Percentiles rank a stretch among this genome's conserved stretches.
These are phyloP conservation scores for Hypoxylon sp. DNA, from an alignment of 2,329 filamentous ascomycete species.

Conservation along the genomic window DNA sequence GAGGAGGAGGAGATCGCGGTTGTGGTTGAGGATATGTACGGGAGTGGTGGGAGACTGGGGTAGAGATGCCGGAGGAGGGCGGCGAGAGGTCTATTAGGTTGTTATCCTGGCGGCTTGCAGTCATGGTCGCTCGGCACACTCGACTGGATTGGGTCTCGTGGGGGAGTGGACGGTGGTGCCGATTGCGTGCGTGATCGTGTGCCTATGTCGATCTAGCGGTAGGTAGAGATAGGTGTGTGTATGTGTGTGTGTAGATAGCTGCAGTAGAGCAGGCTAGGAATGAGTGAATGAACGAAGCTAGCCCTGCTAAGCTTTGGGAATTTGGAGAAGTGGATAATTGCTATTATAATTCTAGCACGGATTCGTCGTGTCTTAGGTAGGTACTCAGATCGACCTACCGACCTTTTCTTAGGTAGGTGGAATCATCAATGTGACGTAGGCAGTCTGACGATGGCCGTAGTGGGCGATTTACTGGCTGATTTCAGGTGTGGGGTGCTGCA, in stretches of 20 bases:
- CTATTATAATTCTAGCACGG: conserved; percentile 7
- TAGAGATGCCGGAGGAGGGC: conserved; percentile 48
- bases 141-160: conserved; percentile 8
- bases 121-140: conserved; percentile 39
- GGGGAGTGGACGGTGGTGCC: conserved; percentile 5
- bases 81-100: conserved; percentile 54
- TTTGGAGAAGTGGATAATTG: conserved; percentile 32
- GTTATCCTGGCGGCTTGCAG: conserved; percentile 44
- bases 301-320: conserved; percentile 8
- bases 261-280: not conserved
- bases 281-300: not conserved
- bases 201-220: conserved; percentile 31
- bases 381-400: conserved; percentile 20
- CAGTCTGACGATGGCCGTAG: conserved; percentile 23
- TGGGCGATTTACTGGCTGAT: conserved; percentile 5
- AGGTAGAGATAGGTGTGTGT: not conserved
- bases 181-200: conserved; percentile 35
- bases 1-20: conserved; percentile 37
- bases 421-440: conserved; percentile 43
- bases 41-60: conserved; percentile 41
- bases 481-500: conserved; percentile 13
- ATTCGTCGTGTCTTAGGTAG: conserved; percentile 22
- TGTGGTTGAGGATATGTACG: conserved; percentile 26
- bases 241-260: not conserved
- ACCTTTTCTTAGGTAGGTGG: conserved; percentile 21